Evolutionary conservation across 225 moss, liverwort and hornwort genomes (phyloP).

Genomic region (Pleurozium schreberi): DNA sequence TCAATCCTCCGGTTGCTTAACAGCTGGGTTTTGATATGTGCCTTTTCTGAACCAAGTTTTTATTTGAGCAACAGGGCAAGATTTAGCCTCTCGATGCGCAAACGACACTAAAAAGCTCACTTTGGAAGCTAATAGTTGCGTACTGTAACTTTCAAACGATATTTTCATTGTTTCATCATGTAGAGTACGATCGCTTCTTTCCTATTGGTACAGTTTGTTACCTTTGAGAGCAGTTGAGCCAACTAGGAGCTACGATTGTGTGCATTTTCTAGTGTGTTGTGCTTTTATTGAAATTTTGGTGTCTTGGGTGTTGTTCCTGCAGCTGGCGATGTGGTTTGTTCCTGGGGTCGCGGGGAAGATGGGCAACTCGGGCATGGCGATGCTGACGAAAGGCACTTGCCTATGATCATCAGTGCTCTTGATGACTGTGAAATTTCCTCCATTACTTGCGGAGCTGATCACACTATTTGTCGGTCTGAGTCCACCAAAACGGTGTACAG

Average conservation of each 20-base stretch:
- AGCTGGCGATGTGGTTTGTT: constrained; percentile 45
- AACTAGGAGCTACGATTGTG: background rate
- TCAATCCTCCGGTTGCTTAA: background rate
- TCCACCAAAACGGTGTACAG: constrained; percentile 43
- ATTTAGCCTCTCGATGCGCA: background rate
- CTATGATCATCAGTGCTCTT: constrained; percentile 28
- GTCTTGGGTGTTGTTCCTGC: background rate
- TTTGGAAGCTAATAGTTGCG: background rate
- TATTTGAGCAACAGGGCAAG: background rate
- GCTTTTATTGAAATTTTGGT: background rate
- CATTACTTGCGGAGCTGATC: constrained; percentile 51
- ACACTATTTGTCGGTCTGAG: constrained; percentile 31
- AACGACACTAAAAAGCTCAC: background rate
- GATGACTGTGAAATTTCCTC: constrained; percentile 36
- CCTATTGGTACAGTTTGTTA: background rate
- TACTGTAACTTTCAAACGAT: background rate
- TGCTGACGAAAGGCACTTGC: constrained; percentile 35
- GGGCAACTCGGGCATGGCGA: constrained; percentile 64
- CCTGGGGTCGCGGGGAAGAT: constrained; percentile 62
- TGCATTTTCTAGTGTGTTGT: background rate
- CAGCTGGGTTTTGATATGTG: background rate
- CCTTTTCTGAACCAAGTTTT: background rate
- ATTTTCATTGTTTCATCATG: background rate
- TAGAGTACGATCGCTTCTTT: background rate
- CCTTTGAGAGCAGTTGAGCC: background rate